Percentiles rank a stretch among this genome's conserved stretches.
These are phyloP conservation scores for Aspergillus pseudoviridinutans DNA, from an alignment of 2,329 filamentous ascomycete genomes.

Conservation along the genomic window DNA sequence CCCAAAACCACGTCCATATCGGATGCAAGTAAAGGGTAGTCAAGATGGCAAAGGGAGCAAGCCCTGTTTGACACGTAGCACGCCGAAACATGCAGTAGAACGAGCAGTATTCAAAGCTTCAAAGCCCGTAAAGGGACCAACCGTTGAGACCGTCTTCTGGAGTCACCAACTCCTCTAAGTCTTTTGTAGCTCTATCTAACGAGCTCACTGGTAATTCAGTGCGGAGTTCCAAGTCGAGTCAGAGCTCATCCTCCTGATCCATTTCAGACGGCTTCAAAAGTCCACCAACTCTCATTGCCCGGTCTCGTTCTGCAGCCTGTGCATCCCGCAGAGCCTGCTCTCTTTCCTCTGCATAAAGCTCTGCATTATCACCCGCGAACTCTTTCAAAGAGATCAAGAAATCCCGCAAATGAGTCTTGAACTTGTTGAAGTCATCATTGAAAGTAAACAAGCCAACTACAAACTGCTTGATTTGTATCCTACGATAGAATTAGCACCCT, in stretches of 20 bases:
- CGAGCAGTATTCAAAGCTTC: slow-evolving; percentile 3
- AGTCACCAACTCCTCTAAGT: slow-evolving; percentile 17
- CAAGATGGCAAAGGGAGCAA: slow-evolving; percentile 3
- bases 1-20: not conserved
- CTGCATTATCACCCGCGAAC: slow-evolving; percentile 91
- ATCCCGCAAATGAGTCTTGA: slow-evolving; percentile 92
- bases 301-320: slow-evolving; percentile 83
- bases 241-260: slow-evolving; percentile 75
- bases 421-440: slow-evolving; percentile 86
- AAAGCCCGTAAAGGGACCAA: slow-evolving; percentile 65
- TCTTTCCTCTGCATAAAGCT: slow-evolving; percentile 89
- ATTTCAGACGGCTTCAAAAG: slow-evolving; percentile 96
- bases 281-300: slow-evolving; percentile 90
- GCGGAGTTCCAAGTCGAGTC: slow-evolving; percentile 70
- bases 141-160: slow-evolving; percentile 50
- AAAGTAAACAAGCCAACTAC: slow-evolving; percentile 84
- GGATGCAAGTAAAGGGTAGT: not conserved
- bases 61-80: slow-evolving; percentile 1
- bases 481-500: slow-evolving; percentile 44
- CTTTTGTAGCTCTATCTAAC: slow-evolving; percentile 24
- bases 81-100: not conserved
- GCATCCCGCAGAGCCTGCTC: slow-evolving; percentile 85
- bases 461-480: slow-evolving; percentile 81
- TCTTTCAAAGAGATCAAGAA: slow-evolving; percentile 97
- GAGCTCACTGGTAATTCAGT: slow-evolving; percentile 52